Percentiles rank a stretch among this genome's conserved stretches.
phyloP scores from a whole-genome alignment of 352 stramenopile genomes.

The Globisporangium carolinianum region DNA sequence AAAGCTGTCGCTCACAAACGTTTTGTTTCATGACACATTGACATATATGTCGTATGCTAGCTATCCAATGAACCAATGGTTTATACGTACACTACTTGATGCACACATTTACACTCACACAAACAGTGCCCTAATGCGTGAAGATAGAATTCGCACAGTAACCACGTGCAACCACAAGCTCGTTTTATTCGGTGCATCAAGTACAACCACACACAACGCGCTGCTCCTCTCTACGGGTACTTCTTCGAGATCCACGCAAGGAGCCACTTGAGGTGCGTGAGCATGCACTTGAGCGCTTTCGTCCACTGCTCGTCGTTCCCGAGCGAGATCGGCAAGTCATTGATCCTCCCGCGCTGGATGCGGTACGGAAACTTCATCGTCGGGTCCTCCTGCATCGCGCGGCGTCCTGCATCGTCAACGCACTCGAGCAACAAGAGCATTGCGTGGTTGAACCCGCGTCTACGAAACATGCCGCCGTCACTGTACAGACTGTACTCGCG shows the following conservation, averaged over 20 bases:
- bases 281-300: conserved; percentile 88
- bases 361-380: conserved; percentile 88
- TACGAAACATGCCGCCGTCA: conserved; percentile 82
- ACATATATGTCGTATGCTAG: no score
- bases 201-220: neutral
- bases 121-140: no score
- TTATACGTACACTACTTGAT: no score
- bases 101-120: no score
- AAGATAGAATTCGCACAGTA: no score
- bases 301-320: conserved; percentile 91
- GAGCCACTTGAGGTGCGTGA: conserved; percentile 91
- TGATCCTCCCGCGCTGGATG: conserved; percentile 87
- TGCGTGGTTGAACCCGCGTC: conserved; percentile 88
- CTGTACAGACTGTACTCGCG: conserved; percentile 78
- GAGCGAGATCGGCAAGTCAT: conserved; percentile 80
- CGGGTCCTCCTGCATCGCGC: conserved; percentile 85
- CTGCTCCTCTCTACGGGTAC: conserved; percentile 26
- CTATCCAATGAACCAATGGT: no score
- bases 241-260: conserved; percentile 89
- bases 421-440: conserved; percentile 89
- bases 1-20: no score
- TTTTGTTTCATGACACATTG: no score
- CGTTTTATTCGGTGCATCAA: no score
- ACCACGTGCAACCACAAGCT: no score
- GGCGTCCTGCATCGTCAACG: conserved; percentile 75